These are phyloP conservation scores for Letharia columbiana DNA, from an alignment of 495 filamentous ascomycete species.

Conservation along the genomic window DNA sequence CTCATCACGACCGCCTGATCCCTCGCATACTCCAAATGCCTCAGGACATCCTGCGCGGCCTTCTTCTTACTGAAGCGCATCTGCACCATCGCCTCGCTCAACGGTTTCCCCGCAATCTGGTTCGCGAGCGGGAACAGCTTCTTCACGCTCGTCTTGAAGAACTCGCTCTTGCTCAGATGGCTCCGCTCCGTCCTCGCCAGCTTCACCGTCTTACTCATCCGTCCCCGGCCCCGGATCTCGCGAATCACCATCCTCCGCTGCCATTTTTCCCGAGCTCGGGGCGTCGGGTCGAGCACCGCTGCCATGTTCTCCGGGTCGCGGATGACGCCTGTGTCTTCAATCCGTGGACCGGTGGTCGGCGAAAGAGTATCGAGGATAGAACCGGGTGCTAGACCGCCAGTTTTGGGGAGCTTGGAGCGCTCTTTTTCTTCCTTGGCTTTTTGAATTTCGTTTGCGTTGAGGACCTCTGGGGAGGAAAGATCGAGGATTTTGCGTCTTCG, in stretches of 20 bases:
- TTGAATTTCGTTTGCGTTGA: background rate
- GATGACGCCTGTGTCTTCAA: background rate
- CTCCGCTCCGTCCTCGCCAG: slow-evolving; percentile 69
- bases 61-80: slow-evolving; percentile 96
- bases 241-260: slow-evolving; percentile 73
- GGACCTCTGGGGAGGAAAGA: slow-evolving; percentile 8
- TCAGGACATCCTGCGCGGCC: slow-evolving; percentile 68
- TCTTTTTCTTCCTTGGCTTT: slow-evolving; percentile 19
- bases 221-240: slow-evolving; percentile 56
- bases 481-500: slow-evolving; percentile 29
- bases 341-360: background rate
- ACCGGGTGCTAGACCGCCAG: slow-evolving; percentile 35
- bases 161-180: slow-evolving; percentile 51
- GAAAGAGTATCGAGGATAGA: slow-evolving; percentile 57
- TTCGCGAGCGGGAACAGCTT: slow-evolving; percentile 75
- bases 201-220: slow-evolving; percentile 50
- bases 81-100: slow-evolving; percentile 88
- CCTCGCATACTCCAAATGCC: slow-evolving; percentile 67
- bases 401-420: slow-evolving; percentile 24
- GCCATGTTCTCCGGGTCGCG: slow-evolving; percentile 45
- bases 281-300: slow-evolving; percentile 59
- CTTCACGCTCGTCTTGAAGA: slow-evolving; percentile 74
- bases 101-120: slow-evolving; percentile 83
- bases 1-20: slow-evolving; percentile 65
- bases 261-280: slow-evolving; percentile 57